A percentile compares a stretch with the other conserved stretches of the same genome.
Evolutionary conservation across 2,329 filamentous ascomycete species (phyloP).

Genomic region (Pleoardoris graminearum): DNA sequence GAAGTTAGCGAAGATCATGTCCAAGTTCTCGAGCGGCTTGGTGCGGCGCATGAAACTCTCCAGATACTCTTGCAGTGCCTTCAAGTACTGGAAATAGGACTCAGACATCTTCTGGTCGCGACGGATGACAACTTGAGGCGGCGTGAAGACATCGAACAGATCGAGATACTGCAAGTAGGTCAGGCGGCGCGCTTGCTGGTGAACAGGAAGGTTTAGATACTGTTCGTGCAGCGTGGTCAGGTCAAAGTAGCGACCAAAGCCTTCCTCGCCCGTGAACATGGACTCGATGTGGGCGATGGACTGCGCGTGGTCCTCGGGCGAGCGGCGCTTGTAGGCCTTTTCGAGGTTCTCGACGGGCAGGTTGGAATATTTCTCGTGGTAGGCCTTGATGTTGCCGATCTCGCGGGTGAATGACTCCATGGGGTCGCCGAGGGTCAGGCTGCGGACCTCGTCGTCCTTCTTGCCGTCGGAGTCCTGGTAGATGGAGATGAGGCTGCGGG

Average conservation of each 20-base stretch:
- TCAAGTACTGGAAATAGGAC: slow-evolving; percentile 87
- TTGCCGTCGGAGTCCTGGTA: slow-evolving; percentile 78
- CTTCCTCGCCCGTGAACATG: slow-evolving; percentile 95
- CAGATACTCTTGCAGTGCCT: slow-evolving; percentile 77
- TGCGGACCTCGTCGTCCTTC: slow-evolving; percentile 77
- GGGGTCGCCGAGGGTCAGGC: slow-evolving; percentile 80
- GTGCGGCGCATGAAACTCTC: slow-evolving; percentile 86
- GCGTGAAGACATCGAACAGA: slow-evolving; percentile 81
- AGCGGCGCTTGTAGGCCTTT: slow-evolving; percentile 78
- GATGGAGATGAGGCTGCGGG: slow-evolving; percentile 75
- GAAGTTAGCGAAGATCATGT: slow-evolving; percentile 74
- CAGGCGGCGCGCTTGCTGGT: slow-evolving; percentile 67
- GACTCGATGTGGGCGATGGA: slow-evolving; percentile 74
- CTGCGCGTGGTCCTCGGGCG: slow-evolving; percentile 64
- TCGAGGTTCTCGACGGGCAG: slow-evolving; percentile 95
- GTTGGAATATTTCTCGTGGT: slow-evolving; percentile 89
- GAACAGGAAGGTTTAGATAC: slow-evolving; percentile 84
- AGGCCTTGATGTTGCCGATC: slow-evolving; percentile 77
- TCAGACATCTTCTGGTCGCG: slow-evolving; percentile 86
- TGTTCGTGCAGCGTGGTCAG: slow-evolving; percentile 81
- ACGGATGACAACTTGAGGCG: slow-evolving; percentile 73
- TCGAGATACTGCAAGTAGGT: slow-evolving; percentile 94
- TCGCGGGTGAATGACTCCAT: slow-evolving; percentile 93
- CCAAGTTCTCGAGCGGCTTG: slow-evolving; percentile 81
- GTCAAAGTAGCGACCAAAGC: slow-evolving; percentile 90